Percentiles rank a stretch among this genome's conserved stretches.
Evolutionary conservation across 1,284 basidiomycete genomes (phyloP).

Genomic region (Retiboletus fuscus): DNA sequence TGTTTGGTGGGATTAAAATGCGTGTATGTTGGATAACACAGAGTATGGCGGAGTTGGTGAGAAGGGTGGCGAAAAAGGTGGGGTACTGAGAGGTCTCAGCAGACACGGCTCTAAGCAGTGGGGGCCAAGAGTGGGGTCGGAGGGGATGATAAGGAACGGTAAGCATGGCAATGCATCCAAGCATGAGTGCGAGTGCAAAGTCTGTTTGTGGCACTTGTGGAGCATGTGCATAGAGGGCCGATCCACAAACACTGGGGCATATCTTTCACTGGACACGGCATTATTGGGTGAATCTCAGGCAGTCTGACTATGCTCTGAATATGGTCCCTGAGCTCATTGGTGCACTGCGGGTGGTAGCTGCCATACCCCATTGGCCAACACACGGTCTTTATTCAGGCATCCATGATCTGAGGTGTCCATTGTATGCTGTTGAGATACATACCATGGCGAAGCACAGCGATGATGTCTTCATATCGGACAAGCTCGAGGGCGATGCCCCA

Average conservation of each 20-base stretch:
- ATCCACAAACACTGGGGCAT: slow-evolving; percentile 10
- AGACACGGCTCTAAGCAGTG: slow-evolving; percentile 1
- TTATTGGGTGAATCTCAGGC: slow-evolving; percentile 39
- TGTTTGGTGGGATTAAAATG: slow-evolving; percentile 18
- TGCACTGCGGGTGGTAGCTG: slow-evolving; percentile 57
- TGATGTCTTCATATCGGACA: slow-evolving; percentile 67
- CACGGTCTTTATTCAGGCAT: slow-evolving; percentile 62
- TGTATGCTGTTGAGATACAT: slow-evolving; percentile 59
- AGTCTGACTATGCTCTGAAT: slow-evolving; percentile 63
- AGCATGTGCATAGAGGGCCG: slow-evolving; percentile 28
- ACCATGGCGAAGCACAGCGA: slow-evolving; percentile 61
- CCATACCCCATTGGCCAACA: slow-evolving; percentile 70
- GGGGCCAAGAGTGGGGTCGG: slow-evolving; percentile 19
- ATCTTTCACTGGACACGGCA: slow-evolving; percentile 9
- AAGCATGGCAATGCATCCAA: slow-evolving; percentile 2
- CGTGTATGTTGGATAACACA: background rate
- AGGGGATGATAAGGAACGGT: slow-evolving; percentile 9
- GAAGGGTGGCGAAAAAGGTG: slow-evolving; percentile 16
- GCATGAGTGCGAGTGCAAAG: background rate
- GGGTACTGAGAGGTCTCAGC: slow-evolving; percentile 33
- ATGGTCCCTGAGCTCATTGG: slow-evolving; percentile 57
- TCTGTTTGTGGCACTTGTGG: slow-evolving; percentile 23
- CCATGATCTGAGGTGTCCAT: slow-evolving; percentile 66
- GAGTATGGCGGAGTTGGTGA: slow-evolving; percentile 27
- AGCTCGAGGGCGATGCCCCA: slow-evolving; percentile 79